phyloP scores from a whole-genome alignment of 2,329 filamentous ascomycete genomes.

The Colletotrichum sp. region DNA sequence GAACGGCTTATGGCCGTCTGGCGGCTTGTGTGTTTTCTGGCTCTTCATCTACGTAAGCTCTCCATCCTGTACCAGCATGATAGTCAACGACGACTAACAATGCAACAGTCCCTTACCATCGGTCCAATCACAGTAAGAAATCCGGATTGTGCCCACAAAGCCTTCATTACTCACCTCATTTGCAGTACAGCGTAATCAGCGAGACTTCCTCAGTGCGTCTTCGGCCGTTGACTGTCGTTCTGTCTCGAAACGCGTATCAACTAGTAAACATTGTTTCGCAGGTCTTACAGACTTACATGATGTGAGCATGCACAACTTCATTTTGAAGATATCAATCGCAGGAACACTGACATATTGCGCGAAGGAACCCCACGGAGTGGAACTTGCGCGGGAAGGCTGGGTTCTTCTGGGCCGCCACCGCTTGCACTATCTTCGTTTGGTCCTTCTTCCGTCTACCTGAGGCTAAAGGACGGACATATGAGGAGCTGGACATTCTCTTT shows the following conservation, averaged over 20 bases:
- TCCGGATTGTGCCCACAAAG: not conserved
- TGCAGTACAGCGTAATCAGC: conserved; percentile 45
- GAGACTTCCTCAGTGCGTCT: conserved; percentile 50
- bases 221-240: conserved; percentile 48
- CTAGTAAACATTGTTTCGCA: conserved; percentile 43
- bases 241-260: conserved; percentile 46
- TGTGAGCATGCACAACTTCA: conserved; percentile 2
- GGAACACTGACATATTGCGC: not conserved
- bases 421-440: conserved; percentile 51
- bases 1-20: conserved; percentile 42
- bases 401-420: conserved; percentile 48
- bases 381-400: conserved; percentile 45
- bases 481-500: conserved; percentile 61
- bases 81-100: not conserved
- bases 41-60: conserved; percentile 37
- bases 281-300: conserved; percentile 37
- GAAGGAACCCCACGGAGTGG: conserved; percentile 37
- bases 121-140: conserved; percentile 48
- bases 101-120: conserved; percentile 38
- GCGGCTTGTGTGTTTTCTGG: conserved; percentile 47
- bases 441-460: conserved; percentile 58
- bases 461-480: conserved; percentile 53
- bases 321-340: not conserved
- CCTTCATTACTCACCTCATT: not conserved
- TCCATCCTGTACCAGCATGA: rapidly evolving